Evolutionary conservation across 345 rosid species (phyloP).

Genomic region (Citrus trifoliata): DNA sequence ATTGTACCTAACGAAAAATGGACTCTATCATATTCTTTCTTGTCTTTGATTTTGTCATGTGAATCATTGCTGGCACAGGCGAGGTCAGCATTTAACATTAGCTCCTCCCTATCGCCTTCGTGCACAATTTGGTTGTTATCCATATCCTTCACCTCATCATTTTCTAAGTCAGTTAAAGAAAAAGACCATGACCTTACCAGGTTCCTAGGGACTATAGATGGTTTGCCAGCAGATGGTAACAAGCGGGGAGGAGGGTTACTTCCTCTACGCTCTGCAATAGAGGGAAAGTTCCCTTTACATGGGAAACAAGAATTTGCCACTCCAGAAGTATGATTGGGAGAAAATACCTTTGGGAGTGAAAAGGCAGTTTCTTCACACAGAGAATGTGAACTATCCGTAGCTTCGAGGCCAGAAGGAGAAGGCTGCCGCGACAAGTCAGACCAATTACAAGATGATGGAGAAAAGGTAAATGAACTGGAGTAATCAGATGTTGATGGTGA

Average conservation of each 20-base stretch:
- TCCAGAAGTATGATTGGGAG: constrained; percentile 19
- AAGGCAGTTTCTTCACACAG: constrained; percentile 21
- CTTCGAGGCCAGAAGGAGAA: constrained; percentile 55
- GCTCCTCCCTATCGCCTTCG: constrained; percentile 31
- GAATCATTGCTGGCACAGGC: constrained; percentile 12
- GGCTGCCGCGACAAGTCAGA: constrained; percentile 64
- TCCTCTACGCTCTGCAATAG: constrained; percentile 71
- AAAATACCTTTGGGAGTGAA: constrained; percentile 25
- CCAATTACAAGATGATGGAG: constrained; percentile 73
- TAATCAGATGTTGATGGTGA: constrained; percentile 73
- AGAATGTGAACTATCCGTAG: constrained; percentile 27
- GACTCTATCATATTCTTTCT: constrained; percentile 8
- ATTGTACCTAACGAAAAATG: constrained; percentile 2
- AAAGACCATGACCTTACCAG: constrained; percentile 52
- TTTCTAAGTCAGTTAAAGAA: constrained; percentile 35
- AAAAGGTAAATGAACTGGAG: constrained; percentile 61
- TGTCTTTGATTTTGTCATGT: constrained; percentile 14
- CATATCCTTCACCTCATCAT: constrained; percentile 34
- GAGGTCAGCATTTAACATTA: constrained; percentile 35
- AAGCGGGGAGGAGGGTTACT: constrained; percentile 53
- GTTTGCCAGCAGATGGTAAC: constrained; percentile 40
- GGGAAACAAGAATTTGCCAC: constrained; percentile 25
- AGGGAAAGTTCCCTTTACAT: constrained; percentile 30
- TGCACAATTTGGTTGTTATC: constrained; percentile 20
- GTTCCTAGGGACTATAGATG: constrained; percentile 23